Evolutionary conservation across 495 filamentous ascomycete species (phyloP), one percentile per base, ranked within the genome.

Genomic region (Neurospora sp.): DNA sequence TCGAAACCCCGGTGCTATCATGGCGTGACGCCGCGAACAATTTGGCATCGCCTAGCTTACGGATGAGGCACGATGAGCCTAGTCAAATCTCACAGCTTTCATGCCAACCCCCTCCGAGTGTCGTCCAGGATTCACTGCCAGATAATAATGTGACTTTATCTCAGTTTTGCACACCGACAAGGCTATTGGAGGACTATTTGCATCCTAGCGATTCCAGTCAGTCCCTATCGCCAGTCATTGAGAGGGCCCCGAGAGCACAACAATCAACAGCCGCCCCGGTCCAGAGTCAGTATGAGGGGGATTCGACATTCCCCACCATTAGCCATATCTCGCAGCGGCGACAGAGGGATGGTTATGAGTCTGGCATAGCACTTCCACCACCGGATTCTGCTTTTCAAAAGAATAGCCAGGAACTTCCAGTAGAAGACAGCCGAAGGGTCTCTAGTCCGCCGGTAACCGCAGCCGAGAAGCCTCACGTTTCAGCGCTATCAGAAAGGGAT

Each of bases 21-120:
- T 88, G 87, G 73, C 74, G 73, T 20, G 85, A 84, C 49, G 86
- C 80, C 2, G 74, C 80, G 18, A 78, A 87, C 70, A 88, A 88
- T 76, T 75, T 78, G 4, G 69, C 76, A 16, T 87, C 86, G 11
- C 85, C 85, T 4, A 73, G 46, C 1, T 73, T 85, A 39, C 78
- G 39, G 5, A 70, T 70, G 72, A 74, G 38, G 23, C 71, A 14
- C 23, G 27, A 35, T 35, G 11, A 66, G 54, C 54, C 54, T 18
- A 66, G 54, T 8, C 23, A 44, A 12, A 46, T 71, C 27, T 54
- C 74, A 0, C 80, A 79, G 69, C 42, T 75, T n/a, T 81, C 82
- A 66, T 84, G 82, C 80, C 70, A 77, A 27, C 71, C 81, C 16
- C 83, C 83, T 2, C 82, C 83, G 0, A 85, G 84, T 23, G 75